phyloP scores from a whole-genome alignment of 495 filamentous ascomycete genomes.

The Penicillium crystallinum region DNA sequence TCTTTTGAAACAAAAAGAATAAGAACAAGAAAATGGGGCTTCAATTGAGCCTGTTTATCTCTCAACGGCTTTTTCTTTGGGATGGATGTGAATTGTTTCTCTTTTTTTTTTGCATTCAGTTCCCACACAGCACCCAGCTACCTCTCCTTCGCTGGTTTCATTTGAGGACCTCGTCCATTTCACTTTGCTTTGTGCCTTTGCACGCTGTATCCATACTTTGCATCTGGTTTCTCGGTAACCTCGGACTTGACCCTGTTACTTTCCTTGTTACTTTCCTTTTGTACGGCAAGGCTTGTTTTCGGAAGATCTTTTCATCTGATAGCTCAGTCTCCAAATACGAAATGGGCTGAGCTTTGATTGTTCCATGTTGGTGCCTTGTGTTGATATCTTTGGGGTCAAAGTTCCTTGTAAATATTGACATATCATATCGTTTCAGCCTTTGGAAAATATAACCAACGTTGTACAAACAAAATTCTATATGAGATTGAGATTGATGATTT shows the following conservation, averaged over 20 bases:
- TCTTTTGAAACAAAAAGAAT: not conserved
- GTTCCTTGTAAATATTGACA: not conserved
- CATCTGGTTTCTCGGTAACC: not conserved
- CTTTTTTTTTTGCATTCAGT: not conserved
- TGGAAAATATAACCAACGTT: not conserved
- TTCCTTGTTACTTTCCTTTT: not conserved
- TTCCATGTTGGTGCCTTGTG: not conserved
- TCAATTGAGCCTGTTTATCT: not conserved
- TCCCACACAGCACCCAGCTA: not conserved
- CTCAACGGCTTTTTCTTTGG: not conserved
- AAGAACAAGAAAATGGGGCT: not conserved
- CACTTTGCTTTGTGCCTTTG: not conserved
- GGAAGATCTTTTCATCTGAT: not conserved
- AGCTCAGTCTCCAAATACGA: slow-evolving; percentile 2
- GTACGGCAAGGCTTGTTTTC: not conserved
- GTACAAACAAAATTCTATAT: no score
- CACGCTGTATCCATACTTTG: slow-evolving; percentile 2
- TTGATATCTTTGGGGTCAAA: not conserved
- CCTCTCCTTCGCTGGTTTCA: not conserved
- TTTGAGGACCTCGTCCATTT: not conserved
- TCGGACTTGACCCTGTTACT: no score
- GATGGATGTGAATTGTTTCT: not conserved
- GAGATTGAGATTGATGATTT: no score
- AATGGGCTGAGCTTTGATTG: not conserved
- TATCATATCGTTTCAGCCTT: not conserved